Evolutionary conservation across 495 filamentous ascomycete species (phyloP), one percentile per base, ranked within the genome.

Genomic region (Penicillium flavigenum): DNA sequence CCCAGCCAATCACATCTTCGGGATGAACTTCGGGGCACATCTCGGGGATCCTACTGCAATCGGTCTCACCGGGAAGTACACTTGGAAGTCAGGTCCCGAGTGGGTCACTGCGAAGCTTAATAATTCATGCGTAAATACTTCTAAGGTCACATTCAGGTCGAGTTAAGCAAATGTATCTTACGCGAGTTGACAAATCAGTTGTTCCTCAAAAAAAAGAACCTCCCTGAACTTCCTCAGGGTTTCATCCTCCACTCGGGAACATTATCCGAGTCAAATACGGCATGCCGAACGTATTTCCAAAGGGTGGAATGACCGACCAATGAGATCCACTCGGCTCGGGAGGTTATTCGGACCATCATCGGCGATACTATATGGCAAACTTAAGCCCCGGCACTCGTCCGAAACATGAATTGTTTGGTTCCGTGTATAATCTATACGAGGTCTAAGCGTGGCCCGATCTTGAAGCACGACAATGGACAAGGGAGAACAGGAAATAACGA

Each of bases 281-380:
- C 64, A 55, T 64, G 54, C 63, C 59, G 59, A 47, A 4, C 1
- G 12, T 1, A 12, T 12, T 5, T 34, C 10, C 5, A 12, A n/a
- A 4, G 2, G 34, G 22, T 51, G 49, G 49, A 27, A 5, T 9
- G 6, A n/a, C 1, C 10, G 6, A 1, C 51, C 51, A 52, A 44
- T 46, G 12, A 54, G 17, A n/a, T 17, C 41, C 10, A 12, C 29
- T 27, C 31, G 55, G 51, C 47, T 63, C 57, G 64, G 57, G 55
- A 58, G 39, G n/a, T 41, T 62, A 47, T 17, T 67, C 62, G 64
- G 64, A 7, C 43, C 47, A 39, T 67, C 51, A 48, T 64, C 64
- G 64, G 58, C 11, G 26, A 49, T 62, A 29, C 27, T 29, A 64
- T 54, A 32, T 24, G 39, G 16, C 39, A 44, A 34, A n/a, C n/a